Evolutionary conservation across 2,329 filamentous ascomycete genomes (phyloP).

Genomic region (Exophiala viscosa): DNA sequence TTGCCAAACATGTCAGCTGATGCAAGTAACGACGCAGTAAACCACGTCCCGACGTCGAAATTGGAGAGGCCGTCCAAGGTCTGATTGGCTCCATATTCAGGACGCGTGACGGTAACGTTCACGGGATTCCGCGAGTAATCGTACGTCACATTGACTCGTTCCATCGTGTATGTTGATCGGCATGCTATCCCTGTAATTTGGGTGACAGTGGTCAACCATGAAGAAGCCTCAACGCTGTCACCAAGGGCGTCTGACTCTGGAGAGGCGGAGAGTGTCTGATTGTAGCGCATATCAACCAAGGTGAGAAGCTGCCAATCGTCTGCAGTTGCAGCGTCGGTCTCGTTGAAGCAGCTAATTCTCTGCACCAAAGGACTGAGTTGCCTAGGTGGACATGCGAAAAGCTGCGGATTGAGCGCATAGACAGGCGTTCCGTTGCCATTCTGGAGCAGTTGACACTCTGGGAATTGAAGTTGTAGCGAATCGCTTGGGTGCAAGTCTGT

Average conservation of each 20-base stretch:
- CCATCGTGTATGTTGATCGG: background rate
- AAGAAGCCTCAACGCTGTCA: background rate
- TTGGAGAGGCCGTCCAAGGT: background rate
- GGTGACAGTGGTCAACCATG: slow-evolving; percentile 1
- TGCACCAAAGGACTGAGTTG: slow-evolving; percentile 17
- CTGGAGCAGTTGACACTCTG: slow-evolving; percentile 4
- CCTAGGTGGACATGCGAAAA: slow-evolving; percentile 8
- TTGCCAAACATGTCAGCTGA: slow-evolving; percentile 18
- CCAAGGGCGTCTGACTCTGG: background rate
- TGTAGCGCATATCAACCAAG: slow-evolving; percentile 9
- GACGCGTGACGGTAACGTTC: background rate
- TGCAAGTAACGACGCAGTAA: background rate
- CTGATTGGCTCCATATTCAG: background rate
- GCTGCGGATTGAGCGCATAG: slow-evolving; percentile 13
- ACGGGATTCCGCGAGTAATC: background rate
- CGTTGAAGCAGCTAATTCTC: slow-evolving; percentile 8
- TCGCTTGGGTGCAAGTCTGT: slow-evolving; percentile 10
- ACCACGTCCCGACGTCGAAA: background rate
- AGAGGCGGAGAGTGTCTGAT: slow-evolving; percentile 2
- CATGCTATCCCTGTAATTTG: background rate
- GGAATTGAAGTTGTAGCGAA: slow-evolving; percentile 3
- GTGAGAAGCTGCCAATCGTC: slow-evolving; percentile 19
- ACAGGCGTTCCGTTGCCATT: background rate
- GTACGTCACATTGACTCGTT: slow-evolving; percentile 2
- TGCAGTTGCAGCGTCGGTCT: background rate